A percentile compares a stretch with the other conserved stretches of the same genome.
These are phyloP conservation scores for Barnettozyma botsteinii DNA, from an alignment of 805 yeast genomes.

Conservation along the genomic window DNA sequence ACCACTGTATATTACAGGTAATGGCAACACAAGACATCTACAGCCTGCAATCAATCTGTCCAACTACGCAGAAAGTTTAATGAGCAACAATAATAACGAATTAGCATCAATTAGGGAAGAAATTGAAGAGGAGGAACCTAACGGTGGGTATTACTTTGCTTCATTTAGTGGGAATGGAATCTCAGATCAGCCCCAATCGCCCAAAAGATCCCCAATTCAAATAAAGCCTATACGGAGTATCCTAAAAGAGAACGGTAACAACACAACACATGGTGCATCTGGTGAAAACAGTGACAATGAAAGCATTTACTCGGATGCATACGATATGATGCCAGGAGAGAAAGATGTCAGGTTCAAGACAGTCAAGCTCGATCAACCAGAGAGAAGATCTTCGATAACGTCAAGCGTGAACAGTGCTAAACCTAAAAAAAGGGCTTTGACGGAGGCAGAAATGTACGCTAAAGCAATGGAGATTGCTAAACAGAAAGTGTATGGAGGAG, in stretches of 20 bases:
- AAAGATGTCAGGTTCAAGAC: slow-evolving; percentile 1
- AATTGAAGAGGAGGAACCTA: slow-evolving; percentile 15
- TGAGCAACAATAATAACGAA: slow-evolving; percentile 26
- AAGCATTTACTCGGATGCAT: slow-evolving; percentile 21
- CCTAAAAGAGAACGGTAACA: slow-evolving; percentile 1
- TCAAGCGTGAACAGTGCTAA: too few relatives aligned
- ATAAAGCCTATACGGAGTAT: slow-evolving; percentile 4
- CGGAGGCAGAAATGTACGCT: slow-evolving; percentile 29
- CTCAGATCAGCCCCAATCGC: background rate
- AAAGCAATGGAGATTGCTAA: slow-evolving; percentile 11
- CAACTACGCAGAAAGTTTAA: slow-evolving; percentile 23
- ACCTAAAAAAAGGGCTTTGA: background rate
- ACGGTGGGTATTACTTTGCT: background rate
- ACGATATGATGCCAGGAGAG: slow-evolving; percentile 14
- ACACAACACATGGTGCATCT: background rate
- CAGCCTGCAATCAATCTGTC: slow-evolving; percentile 20
- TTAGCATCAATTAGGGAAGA: slow-evolving; percentile 28
- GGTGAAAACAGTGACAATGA: slow-evolving; percentile 22
- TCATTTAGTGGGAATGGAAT: slow-evolving; percentile 2
- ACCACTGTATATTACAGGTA: background rate
- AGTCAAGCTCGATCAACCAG: background rate
- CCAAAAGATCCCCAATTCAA: background rate
- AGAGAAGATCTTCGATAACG: too few relatives aligned
- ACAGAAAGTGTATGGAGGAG: slow-evolving; percentile 10
- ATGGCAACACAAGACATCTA: too few relatives aligned